Conservation (phyloP, 2,329 filamentous ascomycete genomes). For the Sarocladiaceae sp. region DNA sequence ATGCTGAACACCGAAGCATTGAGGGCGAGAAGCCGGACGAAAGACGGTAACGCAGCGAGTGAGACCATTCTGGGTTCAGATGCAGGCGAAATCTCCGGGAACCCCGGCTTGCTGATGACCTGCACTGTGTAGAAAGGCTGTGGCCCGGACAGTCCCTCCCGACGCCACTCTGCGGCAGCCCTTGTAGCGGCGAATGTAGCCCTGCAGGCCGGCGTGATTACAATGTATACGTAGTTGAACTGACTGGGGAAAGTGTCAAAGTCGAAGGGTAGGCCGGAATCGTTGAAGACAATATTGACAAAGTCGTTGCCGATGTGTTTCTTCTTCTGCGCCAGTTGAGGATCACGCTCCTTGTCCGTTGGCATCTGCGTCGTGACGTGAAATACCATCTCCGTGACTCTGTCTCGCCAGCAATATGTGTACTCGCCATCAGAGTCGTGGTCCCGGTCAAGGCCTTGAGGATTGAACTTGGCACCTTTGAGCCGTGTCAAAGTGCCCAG, state of each 20-base stretch:
- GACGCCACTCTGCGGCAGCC: conserved; percentile 20
- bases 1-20: conserved; percentile 90
- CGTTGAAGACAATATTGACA: conserved; percentile 97
- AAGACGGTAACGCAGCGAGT: conserved; percentile 71
- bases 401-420: conserved; percentile 90
- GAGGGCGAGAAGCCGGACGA: conserved; percentile 81
- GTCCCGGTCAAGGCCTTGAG: conserved; percentile 78
- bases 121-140: conserved; percentile 76
- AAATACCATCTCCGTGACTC: conserved; percentile 91
- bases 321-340: conserved; percentile 78
- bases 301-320: conserved; percentile 95
- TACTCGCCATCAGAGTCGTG: conserved; percentile 77
- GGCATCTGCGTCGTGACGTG: conserved; percentile 98
- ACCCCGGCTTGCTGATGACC: conserved; percentile 79
- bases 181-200: conserved; percentile 66
- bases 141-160: conserved; percentile 1
- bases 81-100: conserved; percentile 86
- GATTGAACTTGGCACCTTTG: conserved; percentile 81
- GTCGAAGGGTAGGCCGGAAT: conserved; percentile 80
- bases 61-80: conserved; percentile 86
- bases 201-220: conserved; percentile 82
- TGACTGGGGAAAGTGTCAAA: conserved; percentile 91
- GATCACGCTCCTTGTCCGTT: conserved; percentile 70
- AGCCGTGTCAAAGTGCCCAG: conserved; percentile 77
- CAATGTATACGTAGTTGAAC: conserved; percentile 96